Evolutionary conservation across 1,284 basidiomycete genomes (phyloP).

Genomic region (Cryptococcus sp.): DNA sequence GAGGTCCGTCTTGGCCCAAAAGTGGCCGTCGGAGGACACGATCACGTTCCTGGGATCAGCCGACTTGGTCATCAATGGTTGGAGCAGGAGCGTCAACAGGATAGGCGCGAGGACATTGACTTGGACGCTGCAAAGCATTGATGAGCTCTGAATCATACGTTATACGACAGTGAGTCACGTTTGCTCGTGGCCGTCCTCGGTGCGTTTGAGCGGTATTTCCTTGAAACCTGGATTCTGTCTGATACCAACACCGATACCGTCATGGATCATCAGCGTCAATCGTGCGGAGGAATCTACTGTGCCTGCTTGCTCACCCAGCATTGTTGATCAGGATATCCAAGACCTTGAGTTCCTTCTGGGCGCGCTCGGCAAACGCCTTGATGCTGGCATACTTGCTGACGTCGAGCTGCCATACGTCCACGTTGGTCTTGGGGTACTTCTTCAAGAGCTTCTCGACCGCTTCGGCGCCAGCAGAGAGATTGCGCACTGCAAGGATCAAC

Average conservation of each 20-base stretch:
- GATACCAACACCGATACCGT: not conserved
- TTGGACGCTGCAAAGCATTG: conserved; percentile 7
- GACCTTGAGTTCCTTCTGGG: conserved; percentile 2
- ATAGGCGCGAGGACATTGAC: conserved; percentile 27
- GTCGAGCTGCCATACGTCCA: conserved; percentile 21
- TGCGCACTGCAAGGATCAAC: conserved; percentile 25
- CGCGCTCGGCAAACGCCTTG: conserved; percentile 8
- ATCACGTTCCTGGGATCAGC: conserved; percentile 14
- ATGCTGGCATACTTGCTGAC: conserved; percentile 14
- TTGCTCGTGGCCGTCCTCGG: conserved; percentile 19
- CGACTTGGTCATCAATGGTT: conserved; percentile 16
- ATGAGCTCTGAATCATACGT: not conserved
- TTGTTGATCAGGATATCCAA: conserved; percentile 24
- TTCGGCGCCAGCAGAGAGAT: conserved; percentile 8
- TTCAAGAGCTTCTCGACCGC: conserved; percentile 10
- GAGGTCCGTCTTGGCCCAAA: conserved; percentile 1
- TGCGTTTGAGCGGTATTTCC: not conserved
- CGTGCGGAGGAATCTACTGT: not conserved
- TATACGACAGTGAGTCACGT: conserved; percentile 6
- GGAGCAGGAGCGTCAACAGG: conserved; percentile 22
- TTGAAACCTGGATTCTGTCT: conserved; percentile 15
- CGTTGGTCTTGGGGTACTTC: conserved; percentile 8
- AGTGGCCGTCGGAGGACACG: conserved; percentile 18
- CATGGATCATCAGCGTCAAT: not conserved
- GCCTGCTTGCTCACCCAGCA: conserved; percentile 16